Base-by-base conservation (phyloP, 352 stramenopile genomes). In the Globisporangium uncinulatum region DNA sequence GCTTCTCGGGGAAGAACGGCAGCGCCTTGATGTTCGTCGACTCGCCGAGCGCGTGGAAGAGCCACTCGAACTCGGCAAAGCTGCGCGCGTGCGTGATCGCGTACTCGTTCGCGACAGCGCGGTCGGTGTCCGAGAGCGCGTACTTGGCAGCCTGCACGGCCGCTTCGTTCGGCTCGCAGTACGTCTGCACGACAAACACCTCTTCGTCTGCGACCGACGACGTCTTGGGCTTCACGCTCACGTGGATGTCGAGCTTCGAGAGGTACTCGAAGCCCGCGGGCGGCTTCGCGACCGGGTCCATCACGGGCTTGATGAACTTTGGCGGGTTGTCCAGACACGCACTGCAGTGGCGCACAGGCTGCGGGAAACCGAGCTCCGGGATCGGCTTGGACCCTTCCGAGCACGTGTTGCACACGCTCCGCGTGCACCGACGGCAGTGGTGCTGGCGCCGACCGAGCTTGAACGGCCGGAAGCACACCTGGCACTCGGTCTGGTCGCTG, bases 391-490 rank as follows among this genome's bases (percentile, higher is more conserved):
- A 78, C 59, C 85, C 82, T 66, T 92, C 79, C 49, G 78, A 90
- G 59, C 84, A 94, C 57, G 79, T 75, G 69, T 91, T 92, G 61
- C 84, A 92, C 31, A 94, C 84, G 68, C 76, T 89, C 52, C 84
- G 81, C 51, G 82, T 94, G 57, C 84, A 94, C 54, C 84, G 84
- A 65, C 81, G 84, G 62, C 84, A 94, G 63, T 94, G 84, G 56
- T 94, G 81, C 61, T 90, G 79, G 4, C 84, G 76, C 68, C 84
- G 77, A 10, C 84, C 82, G 29, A 94, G 78, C 59, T 92, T 92
- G 59, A 94, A 94, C 10, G 81, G 84, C 59, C 84, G 82, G 71
- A 92, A 94, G 48, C 82, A 94, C n/a, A 94, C 81, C 54, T 94
- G 84, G 37, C 84, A 94, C 59, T 94, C 84, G n/a, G 76, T 94